Conservation (phyloP, 495 filamentous ascomycete species). For the Haplographium delicatum region DNA sequence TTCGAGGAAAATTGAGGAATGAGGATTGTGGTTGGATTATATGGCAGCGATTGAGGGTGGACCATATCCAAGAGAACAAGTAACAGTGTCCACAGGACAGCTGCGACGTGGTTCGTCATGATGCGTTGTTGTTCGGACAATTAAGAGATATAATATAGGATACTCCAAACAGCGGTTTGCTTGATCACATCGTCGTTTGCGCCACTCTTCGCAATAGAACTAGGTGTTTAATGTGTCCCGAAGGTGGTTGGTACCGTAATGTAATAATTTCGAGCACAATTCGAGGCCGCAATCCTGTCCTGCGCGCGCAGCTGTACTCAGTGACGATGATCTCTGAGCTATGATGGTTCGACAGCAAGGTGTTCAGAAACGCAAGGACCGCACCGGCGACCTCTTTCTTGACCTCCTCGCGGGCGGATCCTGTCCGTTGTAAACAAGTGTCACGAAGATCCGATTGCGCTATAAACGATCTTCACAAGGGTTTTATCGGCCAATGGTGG, state of each 20-base stretch:
- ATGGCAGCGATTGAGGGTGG: slow-evolving; percentile 52
- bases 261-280: too few relatives aligned
- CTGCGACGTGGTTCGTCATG: slow-evolving; percentile 18
- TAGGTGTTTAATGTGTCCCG: too few relatives aligned
- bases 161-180: background rate
- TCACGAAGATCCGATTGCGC: background rate
- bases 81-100: slow-evolving; percentile 8
- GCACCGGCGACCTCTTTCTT: slow-evolving; percentile 10
- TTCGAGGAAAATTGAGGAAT: slow-evolving; percentile 51
- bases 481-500: too few relatives aligned
- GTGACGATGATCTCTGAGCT: too few relatives aligned
- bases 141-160: slow-evolving; percentile 1
- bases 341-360: too few relatives aligned
- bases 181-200: slow-evolving; percentile 16
- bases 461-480: too few relatives aligned
- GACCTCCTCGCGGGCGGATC: too few relatives aligned
- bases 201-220: too few relatives aligned
- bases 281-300: too few relatives aligned
- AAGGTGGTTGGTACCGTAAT: too few relatives aligned
- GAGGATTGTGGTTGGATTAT: slow-evolving; percentile 67
- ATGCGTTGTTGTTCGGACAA: slow-evolving; percentile 12
- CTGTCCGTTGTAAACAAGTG: background rate
- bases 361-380: slow-evolving; percentile 9
- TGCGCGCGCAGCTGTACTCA: too few relatives aligned
- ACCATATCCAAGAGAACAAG: slow-evolving; percentile 1